Base-by-base conservation (phyloP, 2,329 filamentous ascomycete species). In the Eurotiales sp. region DNA sequence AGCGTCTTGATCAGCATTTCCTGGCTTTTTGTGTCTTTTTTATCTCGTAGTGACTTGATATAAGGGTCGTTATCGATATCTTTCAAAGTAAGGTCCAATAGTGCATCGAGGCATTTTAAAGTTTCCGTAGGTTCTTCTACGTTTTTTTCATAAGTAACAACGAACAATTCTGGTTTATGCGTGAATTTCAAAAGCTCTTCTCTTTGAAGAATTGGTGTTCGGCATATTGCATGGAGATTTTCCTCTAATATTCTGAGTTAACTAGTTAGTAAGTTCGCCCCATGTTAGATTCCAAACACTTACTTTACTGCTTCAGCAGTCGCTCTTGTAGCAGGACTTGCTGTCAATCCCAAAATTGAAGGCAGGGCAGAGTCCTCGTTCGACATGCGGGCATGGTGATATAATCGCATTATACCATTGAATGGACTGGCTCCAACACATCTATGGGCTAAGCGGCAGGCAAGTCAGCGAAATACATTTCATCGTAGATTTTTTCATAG, bases 401-500 rank as follows among this genome's bases (percentile, higher is more conserved):
- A 95, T 58, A 87, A 85, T 23, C 69, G 72, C 87, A 95, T 92
- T 29, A 95, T 86, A 34, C 74, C 79, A 51, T 84, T 84, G 10
- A 84, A 83, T 0, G 87, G 76, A 57, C 85, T 78, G 1, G 80
- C 82, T 15, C 76, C 74, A 4, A 76, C 77, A 58, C 87, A 92
- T 63, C 90, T 84, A 63, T 95, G 90, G 8, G 87, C 90, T 72
- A n/a, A n/a, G n/a, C n/a, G n/a, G n/a, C n/a, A n/a, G n/a, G n/a
- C n/a, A n/a, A n/a, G n/a, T n/a, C n/a, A n/a, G n/a, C n/a, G n/a
- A n/a, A n/a, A n/a, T n/a, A n/a, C n/a, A n/a, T n/a, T n/a, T n/a
- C n/a, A n/a, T n/a, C n/a, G n/a, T n/a, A n/a, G n/a, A n/a, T n/a
- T n/a, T n/a, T n/a, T n/a, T n/a, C n/a, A n/a, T n/a, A n/a, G n/a